A percentile compares a stretch with the other conserved stretches of the same genome.
Conservation (phyloP, 2,329 filamentous ascomycete species). For the Ascochyta pisi region DNA sequence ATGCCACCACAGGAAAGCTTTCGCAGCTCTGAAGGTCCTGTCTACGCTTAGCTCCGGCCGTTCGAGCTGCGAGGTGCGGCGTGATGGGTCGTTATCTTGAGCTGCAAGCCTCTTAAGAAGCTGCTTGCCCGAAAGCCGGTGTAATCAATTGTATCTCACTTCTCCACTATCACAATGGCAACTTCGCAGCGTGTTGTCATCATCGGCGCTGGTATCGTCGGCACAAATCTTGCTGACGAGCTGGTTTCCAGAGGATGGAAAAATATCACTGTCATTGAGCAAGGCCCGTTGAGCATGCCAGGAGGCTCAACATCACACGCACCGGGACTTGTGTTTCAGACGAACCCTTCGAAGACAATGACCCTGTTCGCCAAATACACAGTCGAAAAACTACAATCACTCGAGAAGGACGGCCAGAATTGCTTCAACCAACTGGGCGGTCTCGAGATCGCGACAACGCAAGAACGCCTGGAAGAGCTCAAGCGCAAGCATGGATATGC, state of each 20-base stretch:
- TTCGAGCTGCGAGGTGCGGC: conserved; percentile 18
- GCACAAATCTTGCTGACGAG: conserved; percentile 69
- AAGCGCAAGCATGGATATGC: conserved; percentile 69
- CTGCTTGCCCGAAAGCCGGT: background rate
- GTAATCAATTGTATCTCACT: conserved; percentile 5
- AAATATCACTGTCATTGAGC: conserved; percentile 69
- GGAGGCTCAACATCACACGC: conserved; percentile 72
- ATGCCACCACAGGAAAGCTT: conserved; percentile 30
- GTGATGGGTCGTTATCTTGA: conserved; percentile 34
- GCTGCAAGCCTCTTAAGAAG: conserved; percentile 11
- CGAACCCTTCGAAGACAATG: conserved; percentile 65
- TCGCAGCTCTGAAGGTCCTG: conserved; percentile 27
- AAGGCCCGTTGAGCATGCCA: conserved; percentile 67
- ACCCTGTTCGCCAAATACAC: conserved; percentile 67
- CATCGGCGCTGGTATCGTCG: conserved; percentile 68
- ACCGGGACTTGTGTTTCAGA: conserved; percentile 70
- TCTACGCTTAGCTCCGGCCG: conserved; percentile 36
- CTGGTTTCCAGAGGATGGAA: conserved; percentile 67
- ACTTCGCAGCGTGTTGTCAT: conserved; percentile 52
- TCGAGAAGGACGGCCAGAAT: conserved; percentile 52
- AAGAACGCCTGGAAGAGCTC: conserved; percentile 64
- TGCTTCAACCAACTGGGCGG: conserved; percentile 71
- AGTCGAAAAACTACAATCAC: conserved; percentile 63
- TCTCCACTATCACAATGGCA: conserved; percentile 26
- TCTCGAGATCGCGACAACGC: conserved; percentile 67